Evolutionary conservation across 805 yeast genomes (phyloP).

Genomic region (Pichia thaimueangensis): DNA sequence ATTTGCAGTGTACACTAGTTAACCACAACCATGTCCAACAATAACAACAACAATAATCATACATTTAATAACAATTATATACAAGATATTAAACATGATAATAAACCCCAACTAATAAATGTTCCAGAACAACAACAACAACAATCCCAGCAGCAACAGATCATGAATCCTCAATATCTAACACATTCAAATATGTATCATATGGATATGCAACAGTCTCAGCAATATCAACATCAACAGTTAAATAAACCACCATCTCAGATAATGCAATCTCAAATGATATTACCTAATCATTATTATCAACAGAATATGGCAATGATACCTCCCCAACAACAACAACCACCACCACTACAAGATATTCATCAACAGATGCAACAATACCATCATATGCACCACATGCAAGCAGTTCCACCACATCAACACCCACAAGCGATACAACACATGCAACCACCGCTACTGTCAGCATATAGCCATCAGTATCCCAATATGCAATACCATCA

Average conservation of each 20-base stretch:
- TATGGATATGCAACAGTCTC: constrained; percentile 1
- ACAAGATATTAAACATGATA: background rate
- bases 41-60: background rate
- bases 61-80: background rate
- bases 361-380: background rate
- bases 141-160: background rate
- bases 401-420: background rate
- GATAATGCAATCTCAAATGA: background rate
- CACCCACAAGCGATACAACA: background rate
- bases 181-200: background rate
- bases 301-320: background rate
- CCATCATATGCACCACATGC: too few species aligned
- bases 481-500: too few species aligned
- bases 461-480: too few species aligned
- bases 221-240: background rate
- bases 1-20: too few species aligned
- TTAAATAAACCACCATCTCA: background rate
- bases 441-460: too few species aligned
- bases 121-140: too few species aligned
- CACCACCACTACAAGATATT: background rate
- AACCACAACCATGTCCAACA: too few species aligned
- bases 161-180: background rate
- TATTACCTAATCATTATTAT: background rate
- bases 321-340: constrained; percentile 2
- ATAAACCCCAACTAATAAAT: too few species aligned